Conservation (phyloP, 2,329 filamentous ascomycete species). For the Diplodia corticola region DNA sequence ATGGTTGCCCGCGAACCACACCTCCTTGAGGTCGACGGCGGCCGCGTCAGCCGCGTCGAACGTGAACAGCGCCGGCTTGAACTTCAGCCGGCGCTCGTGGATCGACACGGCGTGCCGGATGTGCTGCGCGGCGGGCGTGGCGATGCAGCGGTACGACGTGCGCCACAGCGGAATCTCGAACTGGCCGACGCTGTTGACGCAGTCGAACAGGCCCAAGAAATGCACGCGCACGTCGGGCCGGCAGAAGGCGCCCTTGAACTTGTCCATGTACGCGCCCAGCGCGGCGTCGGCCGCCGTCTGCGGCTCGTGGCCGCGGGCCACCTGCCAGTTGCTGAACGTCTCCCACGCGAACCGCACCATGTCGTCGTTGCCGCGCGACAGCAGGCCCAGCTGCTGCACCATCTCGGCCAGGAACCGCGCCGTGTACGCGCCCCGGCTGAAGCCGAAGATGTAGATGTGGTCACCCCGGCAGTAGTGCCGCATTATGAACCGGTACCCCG, state of each 20-base stretch:
- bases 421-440: slow-evolving; percentile 38
- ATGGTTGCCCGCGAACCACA: slow-evolving; percentile 48
- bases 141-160: slow-evolving; percentile 42
- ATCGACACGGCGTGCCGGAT: slow-evolving; percentile 49
- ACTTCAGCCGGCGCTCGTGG: slow-evolving; percentile 48
- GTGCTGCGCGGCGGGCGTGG: slow-evolving; percentile 37
- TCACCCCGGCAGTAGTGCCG: slow-evolving; percentile 34
- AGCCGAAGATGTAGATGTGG: slow-evolving; percentile 39
- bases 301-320: slow-evolving; percentile 15
- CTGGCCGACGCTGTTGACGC: slow-evolving; percentile 44
- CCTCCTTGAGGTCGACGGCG: slow-evolving; percentile 34
- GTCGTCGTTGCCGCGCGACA: slow-evolving; percentile 30
- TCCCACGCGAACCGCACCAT: slow-evolving; percentile 29
- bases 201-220: slow-evolving; percentile 48
- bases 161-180: slow-evolving; percentile 36
- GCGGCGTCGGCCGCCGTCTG: slow-evolving; percentile 4
- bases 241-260: slow-evolving; percentile 32
- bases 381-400: slow-evolving; percentile 30
- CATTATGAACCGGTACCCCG: slow-evolving; percentile 38
- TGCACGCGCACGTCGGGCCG: slow-evolving; percentile 46
- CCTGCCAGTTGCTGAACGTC: slow-evolving; percentile 26
- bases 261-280: slow-evolving; percentile 2
- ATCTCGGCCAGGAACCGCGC: slow-evolving; percentile 37
- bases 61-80: slow-evolving; percentile 36
- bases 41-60: slow-evolving; percentile 24